These are phyloP conservation scores for Clonostachys chloroleuca DNA, from an alignment of 2,329 filamentous ascomycete genomes.

Conservation along the genomic window DNA sequence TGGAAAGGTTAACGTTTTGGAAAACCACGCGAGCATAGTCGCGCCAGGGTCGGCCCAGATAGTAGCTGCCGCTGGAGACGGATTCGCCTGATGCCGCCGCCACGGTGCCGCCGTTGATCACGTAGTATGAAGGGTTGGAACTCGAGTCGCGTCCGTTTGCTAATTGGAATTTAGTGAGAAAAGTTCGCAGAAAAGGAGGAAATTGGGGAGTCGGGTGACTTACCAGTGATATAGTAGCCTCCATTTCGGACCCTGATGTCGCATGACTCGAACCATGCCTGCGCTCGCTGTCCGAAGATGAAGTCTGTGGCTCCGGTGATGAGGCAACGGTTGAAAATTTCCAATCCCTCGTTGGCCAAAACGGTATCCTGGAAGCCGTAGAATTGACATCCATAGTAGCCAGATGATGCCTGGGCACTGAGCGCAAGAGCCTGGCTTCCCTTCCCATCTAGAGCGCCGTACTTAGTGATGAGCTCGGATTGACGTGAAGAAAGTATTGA, in stretches of 20 bases:
- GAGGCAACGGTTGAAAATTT: conserved; percentile 37
- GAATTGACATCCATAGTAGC: conserved; percentile 40
- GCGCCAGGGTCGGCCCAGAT: conserved; percentile 41
- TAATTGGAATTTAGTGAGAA: conserved; percentile 1
- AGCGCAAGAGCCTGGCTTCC: conserved; percentile 42
- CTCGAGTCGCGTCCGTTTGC: conserved; percentile 34
- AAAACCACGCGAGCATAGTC: conserved; percentile 40
- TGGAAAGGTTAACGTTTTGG: conserved; percentile 36
- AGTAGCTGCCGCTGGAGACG: conserved; percentile 22
- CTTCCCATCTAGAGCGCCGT: conserved; percentile 19
- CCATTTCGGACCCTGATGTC: conserved; percentile 27
- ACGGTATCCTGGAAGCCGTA: conserved; percentile 45
- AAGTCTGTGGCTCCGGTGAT: conserved; percentile 42
- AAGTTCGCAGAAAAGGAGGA: too few species aligned
- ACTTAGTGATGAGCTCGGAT: conserved; percentile 5
- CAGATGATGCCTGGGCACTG: conserved; percentile 33
- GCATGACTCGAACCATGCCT: conserved; percentile 34
- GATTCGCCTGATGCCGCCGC: conserved; percentile 12
- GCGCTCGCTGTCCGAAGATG: conserved; percentile 25
- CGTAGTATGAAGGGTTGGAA: conserved; percentile 30
- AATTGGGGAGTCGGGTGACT: conserved; percentile 2
- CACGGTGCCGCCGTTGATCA: conserved; percentile 35
- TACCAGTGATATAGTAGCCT: conserved; percentile 31
- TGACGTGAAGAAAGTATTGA: too few species aligned
- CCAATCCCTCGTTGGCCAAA: conserved; percentile 35